Base-by-base conservation (phyloP, 495 filamentous ascomycete species). In the Aspergillus bridgeri region DNA sequence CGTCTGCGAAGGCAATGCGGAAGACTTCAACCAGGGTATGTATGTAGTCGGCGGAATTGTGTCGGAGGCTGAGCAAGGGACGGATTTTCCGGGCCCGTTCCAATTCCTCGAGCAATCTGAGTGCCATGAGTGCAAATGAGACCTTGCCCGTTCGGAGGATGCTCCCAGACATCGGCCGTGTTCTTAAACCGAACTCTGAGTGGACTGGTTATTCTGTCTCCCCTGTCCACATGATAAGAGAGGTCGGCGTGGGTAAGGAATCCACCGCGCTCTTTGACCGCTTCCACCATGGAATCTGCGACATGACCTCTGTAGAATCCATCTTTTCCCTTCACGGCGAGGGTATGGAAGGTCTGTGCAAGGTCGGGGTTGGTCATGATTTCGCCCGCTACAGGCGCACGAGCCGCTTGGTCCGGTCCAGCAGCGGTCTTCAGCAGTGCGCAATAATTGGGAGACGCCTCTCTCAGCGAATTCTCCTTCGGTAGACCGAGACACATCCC, bases 61-160 rank as follows among this genome's bases (percentile, higher is more conserved):
- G 89, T 65, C 95, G 88, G 0, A 70, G 65, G 24, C 81, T 66
- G 0, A 59, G 72, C 71, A 90, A 96, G n/a, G 71, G 79, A 8
- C 84, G 84, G 65, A 96, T 89, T 57, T 83, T 83, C 38, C 85
- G 84, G 11, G 69, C 69, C 15, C 81, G 79, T 72, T 96, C 90
- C 6, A 98, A 81, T 63, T 89, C 83, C 65, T 96, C 85, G 47
- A 98, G 76, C 59, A 98, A 93, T 3, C 95, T 95, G 0, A 98
- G 79, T 1, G 94, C 88, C 84, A 97, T 94, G 42, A 98, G 79
- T 4, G 94, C 95, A 0, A 98, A n/a, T 91, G 60, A 98, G 88
- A 11, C 94, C 94, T 72, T 98, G 94, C 0, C 95, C 92, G 73
- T 97, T 98, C 17, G 94, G 94, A 42, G 94, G 91, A 72, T 96